Base-by-base conservation (phyloP, 371 early-diverging fungal species). In the Cokeromyces recurvatus region DNA sequence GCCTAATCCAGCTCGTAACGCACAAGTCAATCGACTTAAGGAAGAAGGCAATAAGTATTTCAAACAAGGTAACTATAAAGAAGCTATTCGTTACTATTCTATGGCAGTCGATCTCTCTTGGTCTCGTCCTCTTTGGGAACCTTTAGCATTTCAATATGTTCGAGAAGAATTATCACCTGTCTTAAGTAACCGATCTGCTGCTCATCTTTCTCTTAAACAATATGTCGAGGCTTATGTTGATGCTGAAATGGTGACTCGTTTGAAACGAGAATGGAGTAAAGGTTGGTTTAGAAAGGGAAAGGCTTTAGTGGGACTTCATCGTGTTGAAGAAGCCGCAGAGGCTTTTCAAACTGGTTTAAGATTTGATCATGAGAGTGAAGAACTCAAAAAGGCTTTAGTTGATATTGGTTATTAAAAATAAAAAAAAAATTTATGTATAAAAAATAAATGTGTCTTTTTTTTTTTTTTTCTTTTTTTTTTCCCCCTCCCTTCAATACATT, bases 241-340 rank as follows among this genome's bases (percentile, higher is more conserved):
- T 59, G 81, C 89, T 2, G 86, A 87, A 59, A 73, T 77, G 34
- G 86, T 85, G 20, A 85, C 86, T n/a, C 64, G 81, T 32, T 58
- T 90, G 43, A 84, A 81, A 56, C 76, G 81, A 15, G 81, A 79
- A 29, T 90, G 87, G 89, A 76, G 84, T 53, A 89, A 90, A 68
- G 89, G 88, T 19, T 79, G 84, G 65, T 89, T 89, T 68, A 68
- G 90, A 42, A 86, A 86, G 59, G 90, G 90, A 37, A 77, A 78
- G 39, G 88, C 90, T 25, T 64, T 90, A 36, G 58, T 74, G 35
- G 88, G 84, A 12, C 51, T 90, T 47, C 78, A 73, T 17, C 61
- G 86, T 24, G 62, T 67, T 32, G 68, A 76, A 25, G 90, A 87
- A 57, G 89, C 86, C 15, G 64, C 80, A 6, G 75, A 81, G 23